phyloP scores from a whole-genome alignment of 768 basidiomycete species.

The Termitomyces sp. region DNA sequence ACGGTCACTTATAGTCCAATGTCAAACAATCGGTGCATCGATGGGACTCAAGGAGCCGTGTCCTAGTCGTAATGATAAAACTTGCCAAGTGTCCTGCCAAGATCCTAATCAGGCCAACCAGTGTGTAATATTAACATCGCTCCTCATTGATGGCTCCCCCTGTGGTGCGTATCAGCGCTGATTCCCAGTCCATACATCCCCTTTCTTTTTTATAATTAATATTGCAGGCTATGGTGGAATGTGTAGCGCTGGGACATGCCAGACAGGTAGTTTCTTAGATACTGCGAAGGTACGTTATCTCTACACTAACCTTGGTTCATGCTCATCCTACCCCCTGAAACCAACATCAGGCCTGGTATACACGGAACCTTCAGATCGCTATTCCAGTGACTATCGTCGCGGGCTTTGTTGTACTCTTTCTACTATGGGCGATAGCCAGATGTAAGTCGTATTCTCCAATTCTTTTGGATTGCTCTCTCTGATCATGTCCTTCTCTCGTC shows the following conservation, averaged over 20 bases:
- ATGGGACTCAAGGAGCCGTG: slow-evolving; percentile 29
- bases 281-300: slow-evolving; percentile 47
- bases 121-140: slow-evolving; percentile 66
- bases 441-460: slow-evolving; percentile 24
- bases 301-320: slow-evolving; percentile 1
- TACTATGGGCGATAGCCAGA: slow-evolving; percentile 45
- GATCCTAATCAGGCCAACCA: slow-evolving; percentile 54
- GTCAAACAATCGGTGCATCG: slow-evolving; percentile 19
- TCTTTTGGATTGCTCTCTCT: background rate
- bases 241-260: slow-evolving; percentile 58
- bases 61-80: slow-evolving; percentile 52
- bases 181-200: background rate
- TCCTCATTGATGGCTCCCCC: slow-evolving; percentile 75
- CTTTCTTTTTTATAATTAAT: slow-evolving; percentile 2
- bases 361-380: slow-evolving; percentile 69
- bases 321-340: background rate
- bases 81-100: slow-evolving; percentile 77
- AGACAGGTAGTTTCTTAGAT: slow-evolving; percentile 49
- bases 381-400: slow-evolving; percentile 76
- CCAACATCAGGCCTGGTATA: slow-evolving; percentile 60
- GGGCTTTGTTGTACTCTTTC: slow-evolving; percentile 52
- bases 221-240: slow-evolving; percentile 61
- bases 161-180: slow-evolving; percentile 50
- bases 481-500: background rate
- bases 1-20: slow-evolving; percentile 50